Evolutionary conservation across 495 filamentous ascomycete species (phyloP), one percentile per base, ranked within the genome.

Genomic region (Neurospora terricola): DNA sequence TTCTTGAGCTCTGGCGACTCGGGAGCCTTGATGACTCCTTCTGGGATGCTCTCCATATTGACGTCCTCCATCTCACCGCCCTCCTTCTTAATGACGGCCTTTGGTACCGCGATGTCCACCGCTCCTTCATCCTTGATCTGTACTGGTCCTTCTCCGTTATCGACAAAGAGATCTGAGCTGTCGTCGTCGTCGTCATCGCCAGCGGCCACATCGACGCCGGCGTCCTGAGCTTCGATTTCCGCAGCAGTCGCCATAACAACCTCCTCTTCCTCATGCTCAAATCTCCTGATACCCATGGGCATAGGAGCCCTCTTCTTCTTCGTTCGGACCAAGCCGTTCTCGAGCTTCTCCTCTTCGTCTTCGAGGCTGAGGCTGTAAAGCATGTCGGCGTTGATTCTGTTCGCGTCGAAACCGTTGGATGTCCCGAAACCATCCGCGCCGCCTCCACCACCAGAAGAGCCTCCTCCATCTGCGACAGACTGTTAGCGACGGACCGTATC

Each of bases 221-320:
- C 75, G 38, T 79, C 75, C 27, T 78, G 71, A 0, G 83, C 81
- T 66, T 85, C 84, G 7, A 87, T 80, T 30, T 86, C 86, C 62
- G 84, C 86, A 27, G 87, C 84, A 0, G 85, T 87, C 59, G 88
- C 86, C 73, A 89, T 82, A 37, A 84, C 82, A 3, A 86, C 75
- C 27, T 81, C 80, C 23, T 85, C 82, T 2, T 88, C 86, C 73
- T 87, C 84, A 76, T 90, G 88, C 73, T 85, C 83, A 23, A 83
- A 79, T 38, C 90, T 81, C 40, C 81, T 72, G 62, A 91, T 80
- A 37, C 88, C 87, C 71, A 91, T 81, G 69, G 77, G 76, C 78
- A 82, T 77, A 9, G 76, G 71, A 21, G 78, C 69, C 69, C 73
- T 75, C 71, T 72, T 75, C 69, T 78, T 76, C 72, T 76, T 75